phyloP scores from a whole-genome alignment of 2,329 filamentous ascomycete species.

The Aspergillus sp. region DNA sequence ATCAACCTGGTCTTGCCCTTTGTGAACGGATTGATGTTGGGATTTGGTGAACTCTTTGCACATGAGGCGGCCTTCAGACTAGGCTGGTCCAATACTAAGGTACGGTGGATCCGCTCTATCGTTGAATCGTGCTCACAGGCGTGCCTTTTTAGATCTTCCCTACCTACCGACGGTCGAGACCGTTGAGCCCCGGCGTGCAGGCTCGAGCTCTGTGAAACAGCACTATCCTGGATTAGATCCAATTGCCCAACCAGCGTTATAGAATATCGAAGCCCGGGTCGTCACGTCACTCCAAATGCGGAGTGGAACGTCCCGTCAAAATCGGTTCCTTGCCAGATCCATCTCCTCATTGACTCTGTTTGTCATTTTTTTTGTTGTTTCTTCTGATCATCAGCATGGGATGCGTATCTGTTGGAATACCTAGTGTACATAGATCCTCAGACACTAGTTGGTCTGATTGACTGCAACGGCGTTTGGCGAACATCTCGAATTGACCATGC shows the following conservation, averaged over 20 bases:
- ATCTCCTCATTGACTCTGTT: not conserved
- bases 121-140: not conserved
- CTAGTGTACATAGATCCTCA: slow-evolving; percentile 36
- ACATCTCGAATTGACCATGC: slow-evolving; percentile 7
- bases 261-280: not conserved
- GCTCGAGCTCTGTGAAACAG: slow-evolving; percentile 67
- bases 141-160: slow-evolving; percentile 55
- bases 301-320: not conserved
- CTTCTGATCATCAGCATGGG: slow-evolving; percentile 14
- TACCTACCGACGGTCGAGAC: slow-evolving; percentile 59
- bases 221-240: slow-evolving; percentile 63
- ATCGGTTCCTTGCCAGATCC: not conserved
- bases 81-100: slow-evolving; percentile 93
- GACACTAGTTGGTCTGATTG: slow-evolving; percentile 22
- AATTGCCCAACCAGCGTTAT: not conserved
- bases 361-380: not conserved
- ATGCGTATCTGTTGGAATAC: slow-evolving; percentile 18
- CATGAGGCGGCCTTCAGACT: slow-evolving; percentile 92
- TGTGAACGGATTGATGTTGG: slow-evolving; percentile 96
- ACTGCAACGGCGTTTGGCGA: slow-evolving; percentile 31
- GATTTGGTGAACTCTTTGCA: slow-evolving; percentile 94
- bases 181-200: slow-evolving; percentile 81
- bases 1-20: slow-evolving; percentile 97
- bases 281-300: not conserved
- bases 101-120: slow-evolving; percentile 45